Evolutionary conservation across 192 early-diverging fungal species (phyloP), one percentile per base, ranked within the genome.

Genomic region (Neocallimastix lanati): DNA sequence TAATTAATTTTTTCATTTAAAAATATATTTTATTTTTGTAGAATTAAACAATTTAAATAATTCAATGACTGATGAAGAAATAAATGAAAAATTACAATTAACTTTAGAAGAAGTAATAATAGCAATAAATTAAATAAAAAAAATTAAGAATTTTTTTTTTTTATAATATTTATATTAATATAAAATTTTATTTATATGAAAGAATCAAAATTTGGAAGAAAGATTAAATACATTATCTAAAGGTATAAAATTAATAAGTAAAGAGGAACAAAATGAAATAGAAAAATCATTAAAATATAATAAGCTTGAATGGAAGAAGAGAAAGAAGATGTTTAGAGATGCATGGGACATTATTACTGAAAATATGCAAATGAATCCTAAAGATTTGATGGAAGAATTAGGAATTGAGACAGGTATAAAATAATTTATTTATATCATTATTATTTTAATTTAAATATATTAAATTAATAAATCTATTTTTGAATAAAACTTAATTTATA

Each of bases 251-350:
- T 25, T 67, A n/a, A 67, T 67, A 25, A 67, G 50, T 27, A 67
- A 67, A 67, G 50, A 67, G n/a, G 50, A 67, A n/a, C 50, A 67
- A 21, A 67, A 67, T n/a, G 50, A 67, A 67, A 67, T 67, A 67
- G 50, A 67, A 6, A 67, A 67, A 67, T 25, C 50, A n/a, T 67
- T 67, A n/a, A 21, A 15, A n/a, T 67, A 67, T 67, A 67, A 67
- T n/a, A 67, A 67, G n/a, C 50, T 67, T 21, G 50, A 86, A 76
- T 91, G 90, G 90, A 79, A 84, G 58, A 77, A 83, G 13, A 83
- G 90, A 40, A 89, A 88, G 82, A 83, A 86, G 79, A 85, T 88
- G 84, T 90, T 91, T 78, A 87, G 85, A 40, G 85, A 87, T 76
- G 85, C 87, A 25, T 85, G 85, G 76, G 84, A 83, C 29, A 76